Base-by-base conservation (phyloP, 257 asterid species). In the Agastache rugosa region DNA sequence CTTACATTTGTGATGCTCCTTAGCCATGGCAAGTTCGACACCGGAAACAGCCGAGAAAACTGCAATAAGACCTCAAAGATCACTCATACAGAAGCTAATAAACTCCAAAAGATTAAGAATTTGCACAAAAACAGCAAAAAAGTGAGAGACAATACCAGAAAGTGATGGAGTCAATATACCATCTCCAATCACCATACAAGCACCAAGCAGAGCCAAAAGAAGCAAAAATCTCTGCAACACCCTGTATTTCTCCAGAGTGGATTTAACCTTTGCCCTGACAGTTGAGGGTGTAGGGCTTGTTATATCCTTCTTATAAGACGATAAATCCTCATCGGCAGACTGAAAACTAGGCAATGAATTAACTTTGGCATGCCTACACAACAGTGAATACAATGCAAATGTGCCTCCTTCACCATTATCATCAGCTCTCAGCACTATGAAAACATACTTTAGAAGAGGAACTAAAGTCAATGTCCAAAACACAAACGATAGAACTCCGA, bases 111-210 rank as follows among this genome's bases (percentile, higher is more conserved):
- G 50, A 25, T 11, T 60, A 8, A 10, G 11, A 63, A 8, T 22
- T 77, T 23, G 31, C 74, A 72, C 20, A 31, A 61, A 63, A 71
- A 35, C 27, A 72, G 53, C 44, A 53, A 47, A 3, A 66, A 12
- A 5, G 64, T 14, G 31, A 6, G 14, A 19, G 39, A 23, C 42
- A 63, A 16, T 79, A 92, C 97, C 97, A 39, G 97, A 92, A 80
- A 92, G 82, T 3, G 97, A 85, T 11, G 97, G 97, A 17, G 96
- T 86, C 68, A 92, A 86, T 64, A 92, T 87, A 68, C 97, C 97
- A 79, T 92, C 97, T 34, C 97, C 97, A 78, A 92, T 92, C 74
- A 92, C 97, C 97, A 92, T 92, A 92, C 97, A 92, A 88, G 97
- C 97, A 65, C 97, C 97, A 72, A 92, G 73, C 50, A 92, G 77